Conservation (phyloP, 176 grass and related monocot genomes). For the barley (Hordeum vulgare) region MorexV3_pseudomolecules_assembly NC_058523.1:46073775-46074274, state of each 20-base stretch:
- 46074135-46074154: neutral
- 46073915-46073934: neutral
- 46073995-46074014: neutral
- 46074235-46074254: neutral
- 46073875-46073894: neutral
- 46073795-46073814: constrained; percentile 14
- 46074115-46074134: constrained; percentile 10
- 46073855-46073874: neutral
- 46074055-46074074: neutral
- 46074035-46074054: neutral
- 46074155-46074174: neutral
- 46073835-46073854: constrained; percentile 18
- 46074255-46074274: neutral
- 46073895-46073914: neutral
- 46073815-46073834: constrained; percentile 11
- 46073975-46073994: neutral
- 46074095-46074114: constrained; percentile 2
- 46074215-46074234: neutral
- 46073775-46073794: neutral
- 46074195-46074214: neutral
- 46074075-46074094: neutral
- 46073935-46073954: neutral
- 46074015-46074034: neutral
- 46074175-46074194: neutral
- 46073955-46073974: neutral